A percentile compares a stretch with the other conserved stretches of the same genome.
phyloP scores from a whole-genome alignment of 345 rosid species.

The Chamaenerion angustifolium region DNA sequence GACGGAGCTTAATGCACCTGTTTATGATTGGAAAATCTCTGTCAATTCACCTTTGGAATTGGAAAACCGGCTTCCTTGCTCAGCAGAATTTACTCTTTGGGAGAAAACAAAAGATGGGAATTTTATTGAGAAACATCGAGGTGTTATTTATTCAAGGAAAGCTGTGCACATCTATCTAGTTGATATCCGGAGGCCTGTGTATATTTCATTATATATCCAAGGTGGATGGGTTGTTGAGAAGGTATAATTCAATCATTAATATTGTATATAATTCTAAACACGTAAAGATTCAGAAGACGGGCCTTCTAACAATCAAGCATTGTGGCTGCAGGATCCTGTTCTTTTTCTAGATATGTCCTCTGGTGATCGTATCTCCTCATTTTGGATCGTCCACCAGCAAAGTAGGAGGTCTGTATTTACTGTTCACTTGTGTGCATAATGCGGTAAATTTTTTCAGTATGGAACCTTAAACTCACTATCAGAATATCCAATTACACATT shows the following conservation, averaged over 20 bases:
- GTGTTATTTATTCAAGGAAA: slow-evolving; percentile 47
- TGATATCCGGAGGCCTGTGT: slow-evolving; percentile 60
- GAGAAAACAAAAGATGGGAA: slow-evolving; percentile 70
- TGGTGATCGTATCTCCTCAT: slow-evolving; percentile 54
- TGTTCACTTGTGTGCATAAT: not conserved
- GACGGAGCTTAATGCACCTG: slow-evolving; percentile 81
- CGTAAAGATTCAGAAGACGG: not conserved
- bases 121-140: slow-evolving; percentile 48
- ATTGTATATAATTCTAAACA: not conserved
- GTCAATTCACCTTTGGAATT: slow-evolving; percentile 76
- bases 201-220: slow-evolving; percentile 58
- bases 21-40: slow-evolving; percentile 93
- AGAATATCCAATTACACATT: too few species aligned
- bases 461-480: too few species aligned
- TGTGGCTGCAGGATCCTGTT: slow-evolving; percentile 55
- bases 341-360: slow-evolving; percentile 71
- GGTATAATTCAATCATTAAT: slow-evolving; percentile 24
- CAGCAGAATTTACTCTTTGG: slow-evolving; percentile 76
- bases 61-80: slow-evolving; percentile 90
- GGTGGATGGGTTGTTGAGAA: slow-evolving; percentile 94
- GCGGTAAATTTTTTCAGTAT: too few species aligned
- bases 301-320: slow-evolving; percentile 5
- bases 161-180: slow-evolving; percentile 55
- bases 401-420: slow-evolving; percentile 59
- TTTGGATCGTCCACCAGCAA: slow-evolving; percentile 92